Percentiles rank a stretch among this genome's conserved stretches.
These are phyloP conservation scores for Mallotus japonicus DNA, from an alignment of 441 rosid genomes.

Conservation along the genomic window DNA sequence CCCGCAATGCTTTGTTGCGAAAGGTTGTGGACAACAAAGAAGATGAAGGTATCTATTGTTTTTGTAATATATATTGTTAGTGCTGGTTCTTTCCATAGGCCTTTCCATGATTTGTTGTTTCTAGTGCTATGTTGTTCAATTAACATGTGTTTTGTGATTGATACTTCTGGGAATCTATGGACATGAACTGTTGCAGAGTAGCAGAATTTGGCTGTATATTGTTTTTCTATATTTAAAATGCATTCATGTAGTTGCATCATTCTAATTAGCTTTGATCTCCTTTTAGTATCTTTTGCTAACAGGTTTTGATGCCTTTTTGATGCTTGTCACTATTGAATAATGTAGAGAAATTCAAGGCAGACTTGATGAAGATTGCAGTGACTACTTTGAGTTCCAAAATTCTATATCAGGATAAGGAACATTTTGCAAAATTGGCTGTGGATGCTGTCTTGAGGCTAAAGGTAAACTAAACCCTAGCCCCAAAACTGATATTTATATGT, in stretches of 20 bases:
- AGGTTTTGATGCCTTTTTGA: conserved; percentile 10
- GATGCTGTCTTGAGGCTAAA: conserved; percentile 95
- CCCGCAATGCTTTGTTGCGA: conserved; percentile 66
- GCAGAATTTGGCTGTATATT: background rate
- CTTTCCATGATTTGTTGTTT: background rate
- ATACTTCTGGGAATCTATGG: background rate
- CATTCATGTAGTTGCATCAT: background rate
- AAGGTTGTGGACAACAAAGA: conserved; percentile 81
- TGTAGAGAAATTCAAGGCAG: conserved; percentile 81
- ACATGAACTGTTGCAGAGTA: background rate
- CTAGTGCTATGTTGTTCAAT: background rate
- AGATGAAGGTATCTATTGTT: conserved; percentile 54
- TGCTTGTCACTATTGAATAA: conserved; percentile 22
- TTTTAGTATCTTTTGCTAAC: background rate
- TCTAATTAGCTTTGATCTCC: too few relatives aligned
- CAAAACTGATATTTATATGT: too few relatives aligned
- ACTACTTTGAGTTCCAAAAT: conserved; percentile 93
- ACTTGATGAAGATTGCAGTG: conserved; percentile 91
- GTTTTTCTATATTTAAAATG: background rate
- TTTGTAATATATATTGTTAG: background rate
- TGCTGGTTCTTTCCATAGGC: background rate
- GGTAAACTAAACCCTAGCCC: conserved; percentile 35
- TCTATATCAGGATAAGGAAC: conserved; percentile 88
- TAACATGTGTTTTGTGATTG: background rate
- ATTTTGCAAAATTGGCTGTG: conserved; percentile 85